Conservation (phyloP, 345 rosid genomes). For the Gynandropsis gynandra region DNA sequence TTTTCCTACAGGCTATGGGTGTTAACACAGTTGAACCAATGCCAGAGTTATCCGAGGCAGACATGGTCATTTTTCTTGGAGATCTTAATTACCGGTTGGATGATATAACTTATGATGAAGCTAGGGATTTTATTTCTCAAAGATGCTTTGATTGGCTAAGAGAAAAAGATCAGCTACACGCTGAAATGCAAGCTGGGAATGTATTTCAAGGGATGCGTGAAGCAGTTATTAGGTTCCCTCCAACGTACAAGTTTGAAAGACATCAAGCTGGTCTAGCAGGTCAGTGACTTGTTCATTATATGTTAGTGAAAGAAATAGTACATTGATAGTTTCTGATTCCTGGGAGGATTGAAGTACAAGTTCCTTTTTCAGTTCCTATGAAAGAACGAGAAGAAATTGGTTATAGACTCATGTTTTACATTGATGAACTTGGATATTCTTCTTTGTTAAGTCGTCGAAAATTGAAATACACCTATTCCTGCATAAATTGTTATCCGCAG, state of each 20-base stretch:
- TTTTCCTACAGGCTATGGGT: conserved; percentile 36
- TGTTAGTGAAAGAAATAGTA: conserved; percentile 2
- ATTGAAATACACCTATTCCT: background rate
- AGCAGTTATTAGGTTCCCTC: conserved; percentile 69
- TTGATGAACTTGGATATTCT: background rate
- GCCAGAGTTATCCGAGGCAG: conserved; percentile 78
- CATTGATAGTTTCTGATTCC: background rate
- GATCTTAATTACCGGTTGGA: conserved; percentile 77
- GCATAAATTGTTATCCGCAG: conserved; percentile 28
- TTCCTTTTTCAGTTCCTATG: background rate
- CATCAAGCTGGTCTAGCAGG: conserved; percentile 72
- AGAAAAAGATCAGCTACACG: conserved; percentile 69
- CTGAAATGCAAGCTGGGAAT: conserved; percentile 73
- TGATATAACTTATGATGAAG: conserved; percentile 77
- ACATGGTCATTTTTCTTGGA: conserved; percentile 71
- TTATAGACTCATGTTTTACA: conserved; percentile 10
- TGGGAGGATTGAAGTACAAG: background rate
- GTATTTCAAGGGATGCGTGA: conserved; percentile 91
- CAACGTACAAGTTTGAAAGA: conserved; percentile 76
- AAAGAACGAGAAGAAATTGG: background rate
- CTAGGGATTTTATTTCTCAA: conserved; percentile 76
- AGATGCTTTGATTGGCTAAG: conserved; percentile 84
- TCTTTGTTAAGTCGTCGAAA: background rate
- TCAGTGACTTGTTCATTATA: conserved; percentile 20
- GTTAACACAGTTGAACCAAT: conserved; percentile 36